Evolutionary conservation across 2,329 filamentous ascomycete genomes (phyloP).

Genomic region (Geosmithia putterillii): DNA sequence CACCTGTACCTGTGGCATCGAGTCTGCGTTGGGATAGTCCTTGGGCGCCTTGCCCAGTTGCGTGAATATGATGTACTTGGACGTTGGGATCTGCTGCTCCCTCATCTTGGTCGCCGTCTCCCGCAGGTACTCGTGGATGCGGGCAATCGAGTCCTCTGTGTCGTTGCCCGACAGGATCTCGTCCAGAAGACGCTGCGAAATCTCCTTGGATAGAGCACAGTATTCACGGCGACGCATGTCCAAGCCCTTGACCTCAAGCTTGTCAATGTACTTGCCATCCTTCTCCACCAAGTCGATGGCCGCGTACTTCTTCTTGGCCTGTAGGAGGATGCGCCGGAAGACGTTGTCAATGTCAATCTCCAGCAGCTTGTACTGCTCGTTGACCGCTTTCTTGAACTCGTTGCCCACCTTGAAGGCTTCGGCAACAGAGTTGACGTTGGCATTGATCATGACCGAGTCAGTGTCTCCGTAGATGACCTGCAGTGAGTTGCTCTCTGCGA

Average conservation of each 20-base stretch:
- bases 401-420: constrained; percentile 85
- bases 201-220: constrained; percentile 89
- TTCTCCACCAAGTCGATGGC: constrained; percentile 87
- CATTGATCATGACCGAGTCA: constrained; percentile 99
- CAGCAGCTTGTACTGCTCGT: constrained; percentile 80
- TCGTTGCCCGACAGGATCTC: constrained; percentile 93
- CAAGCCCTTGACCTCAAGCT: constrained; percentile 94
- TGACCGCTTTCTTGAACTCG: constrained; percentile 91
- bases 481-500: constrained; percentile 81
- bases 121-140: constrained; percentile 86
- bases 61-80: constrained; percentile 96
- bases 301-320: constrained; percentile 99
- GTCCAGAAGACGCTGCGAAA: constrained; percentile 79
- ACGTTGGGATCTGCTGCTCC: constrained; percentile 56
- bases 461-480: constrained; percentile 98
- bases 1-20: constrained; percentile 95
- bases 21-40: constrained; percentile 87
- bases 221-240: constrained; percentile 98
- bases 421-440: constrained; percentile 85
- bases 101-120: constrained; percentile 82
- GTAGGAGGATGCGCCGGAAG: constrained; percentile 82
- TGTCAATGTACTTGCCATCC: constrained; percentile 82
- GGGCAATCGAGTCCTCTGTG: constrained; percentile 72
- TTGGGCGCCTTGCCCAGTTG: constrained; percentile 90
- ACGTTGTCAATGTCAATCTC: constrained; percentile 99